Base-by-base conservation (phyloP, 306 rosid genomes). In the Vachellia collinsii region DNA sequence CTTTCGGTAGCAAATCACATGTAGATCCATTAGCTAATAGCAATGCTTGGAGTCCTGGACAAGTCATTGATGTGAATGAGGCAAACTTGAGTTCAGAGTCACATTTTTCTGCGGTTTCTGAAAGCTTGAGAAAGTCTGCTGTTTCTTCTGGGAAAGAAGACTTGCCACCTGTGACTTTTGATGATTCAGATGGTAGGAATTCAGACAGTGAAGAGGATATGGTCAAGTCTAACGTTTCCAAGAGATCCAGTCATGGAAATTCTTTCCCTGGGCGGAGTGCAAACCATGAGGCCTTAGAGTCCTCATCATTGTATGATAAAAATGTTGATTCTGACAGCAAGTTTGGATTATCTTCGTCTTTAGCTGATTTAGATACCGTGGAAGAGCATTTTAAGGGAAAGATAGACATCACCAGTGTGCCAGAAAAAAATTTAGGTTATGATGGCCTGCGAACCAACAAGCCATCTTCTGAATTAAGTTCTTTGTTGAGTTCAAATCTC, bases 111-210 rank as follows among this genome's bases (percentile, higher is more conserved):
- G 71, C 74, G 56, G 84, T 80, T 88, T 75, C 93, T 76, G 97
- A 85, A 76, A 88, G 83, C 69, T 77, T 46, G 72, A 58, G 80
- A 4, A 83, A 67, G 72, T 81, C 93, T 75, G 42, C 80, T 44
- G 87, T 76, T 78, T 80, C 89, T 86, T 74, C 86, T 70, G 89
- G 84, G 56, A 86, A 84, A 73, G 83, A 88, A 82, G 91, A 86
- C 59, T 65, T 71, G 19, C 69, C 75, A 44, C 90, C 89, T 62
- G 91, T 81, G 61, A 67, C 96, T 79, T 95, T 81, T 87, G 98
- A 93, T 85, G 93, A 90, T 84, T 95, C 97, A 72, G 91, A 94
- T 81, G 91, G 91, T 80, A 72, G 88, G 47, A 82, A 88, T 79
- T 92, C 98, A 20, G 95, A 90, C 70, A 78, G 86, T 56, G 98